phyloP scores from a whole-genome alignment of 192 early-diverging fungal species.

The Coemansia umbellata region DNA sequence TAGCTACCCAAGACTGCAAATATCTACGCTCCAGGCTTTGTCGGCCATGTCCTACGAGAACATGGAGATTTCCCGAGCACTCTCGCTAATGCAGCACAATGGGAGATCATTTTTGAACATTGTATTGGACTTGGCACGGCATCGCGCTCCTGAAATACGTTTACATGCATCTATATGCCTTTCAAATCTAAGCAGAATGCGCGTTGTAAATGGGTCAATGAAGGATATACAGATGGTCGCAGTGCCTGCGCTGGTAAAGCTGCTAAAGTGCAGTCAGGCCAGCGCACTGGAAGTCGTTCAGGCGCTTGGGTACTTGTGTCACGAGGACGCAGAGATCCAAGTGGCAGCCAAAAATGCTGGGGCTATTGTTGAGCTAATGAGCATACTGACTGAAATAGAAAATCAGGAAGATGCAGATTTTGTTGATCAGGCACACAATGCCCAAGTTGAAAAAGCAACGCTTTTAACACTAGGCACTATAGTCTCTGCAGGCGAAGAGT shows the following conservation, averaged over 20 bases:
- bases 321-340: conserved; percentile 48
- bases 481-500: conserved; percentile 45
- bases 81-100: conserved; percentile 7
- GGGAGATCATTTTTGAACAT: conserved; percentile 11
- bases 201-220: conserved; percentile 8
- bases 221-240: conserved; percentile 24
- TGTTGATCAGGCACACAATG: conserved; percentile 26
- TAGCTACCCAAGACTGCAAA: conserved; percentile 30
- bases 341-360: conserved; percentile 36
- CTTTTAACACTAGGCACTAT: conserved; percentile 45
- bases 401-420: conserved; percentile 25
- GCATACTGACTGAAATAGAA: conserved; percentile 26
- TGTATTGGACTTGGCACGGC: conserved; percentile 27
- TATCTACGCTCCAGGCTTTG: conserved; percentile 31
- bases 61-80: conserved; percentile 33
- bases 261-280: conserved; percentile 10
- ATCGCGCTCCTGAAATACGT: conserved; percentile 22
- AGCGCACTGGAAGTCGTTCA: conserved; percentile 17
- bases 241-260: conserved; percentile 36
- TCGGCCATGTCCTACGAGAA: conserved; percentile 47
- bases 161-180: conserved; percentile 34
- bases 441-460: conserved; percentile 10
- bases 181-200: conserved; percentile 45
- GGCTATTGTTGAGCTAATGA: conserved; percentile 23
- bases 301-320: conserved; percentile 45